phyloP scores from a whole-genome alignment of 2,329 filamentous ascomycete genomes.

The Gremmenia infestans region DNA sequence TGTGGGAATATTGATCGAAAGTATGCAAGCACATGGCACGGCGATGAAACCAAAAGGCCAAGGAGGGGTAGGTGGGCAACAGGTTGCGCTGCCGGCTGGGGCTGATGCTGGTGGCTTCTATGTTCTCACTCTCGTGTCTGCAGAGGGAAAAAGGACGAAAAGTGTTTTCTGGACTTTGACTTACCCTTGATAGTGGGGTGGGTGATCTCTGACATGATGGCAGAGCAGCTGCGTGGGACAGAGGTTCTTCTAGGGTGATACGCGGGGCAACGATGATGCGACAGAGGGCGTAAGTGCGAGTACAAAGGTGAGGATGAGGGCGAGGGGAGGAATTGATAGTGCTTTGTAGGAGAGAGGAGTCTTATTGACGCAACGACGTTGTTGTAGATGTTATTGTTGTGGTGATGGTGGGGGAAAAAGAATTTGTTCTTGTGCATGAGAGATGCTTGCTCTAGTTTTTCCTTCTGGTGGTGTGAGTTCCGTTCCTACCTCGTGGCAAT shows the following conservation, averaged over 20 bases:
- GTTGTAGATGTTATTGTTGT: no score
- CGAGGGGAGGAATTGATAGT: no score
- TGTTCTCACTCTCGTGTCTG: background rate
- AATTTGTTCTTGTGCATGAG: no score
- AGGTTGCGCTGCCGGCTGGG: background rate
- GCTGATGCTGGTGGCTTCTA: background rate
- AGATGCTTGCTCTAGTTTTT: no score
- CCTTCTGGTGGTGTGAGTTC: no score
- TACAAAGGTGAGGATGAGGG: background rate
- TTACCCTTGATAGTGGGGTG: slow-evolving; percentile 56
- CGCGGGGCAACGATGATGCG: no score
- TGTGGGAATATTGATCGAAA: background rate
- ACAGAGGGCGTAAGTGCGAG: background rate
- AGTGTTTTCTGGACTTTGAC: slow-evolving; percentile 23
- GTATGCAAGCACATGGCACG: background rate
- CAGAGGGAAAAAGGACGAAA: slow-evolving; percentile 1
- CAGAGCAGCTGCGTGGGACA: background rate
- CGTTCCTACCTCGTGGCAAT: no score
- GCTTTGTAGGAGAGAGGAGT: no score
- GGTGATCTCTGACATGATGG: slow-evolving; percentile 47
- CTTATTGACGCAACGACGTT: no score
- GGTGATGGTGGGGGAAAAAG: no score
- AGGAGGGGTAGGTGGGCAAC: background rate
- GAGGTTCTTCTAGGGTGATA: no score
- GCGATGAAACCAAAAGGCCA: background rate